Conservation (phyloP, 2,329 filamentous ascomycete genomes). For the Fonsecaea monophora region DNA sequence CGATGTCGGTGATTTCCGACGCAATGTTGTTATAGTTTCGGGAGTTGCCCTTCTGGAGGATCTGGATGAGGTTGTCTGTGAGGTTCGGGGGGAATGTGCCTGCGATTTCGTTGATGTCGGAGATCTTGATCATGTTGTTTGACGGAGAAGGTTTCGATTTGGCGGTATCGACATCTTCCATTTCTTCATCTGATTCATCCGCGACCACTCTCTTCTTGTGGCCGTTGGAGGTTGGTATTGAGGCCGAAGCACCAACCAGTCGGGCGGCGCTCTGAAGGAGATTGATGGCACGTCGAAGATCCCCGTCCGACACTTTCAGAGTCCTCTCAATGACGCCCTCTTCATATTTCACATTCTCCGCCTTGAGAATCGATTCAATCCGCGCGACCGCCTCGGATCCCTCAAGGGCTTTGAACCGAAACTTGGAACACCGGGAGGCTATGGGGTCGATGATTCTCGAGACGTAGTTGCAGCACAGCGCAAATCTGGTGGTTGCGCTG, state of each 20-base stretch:
- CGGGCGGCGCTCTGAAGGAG: slow-evolving; percentile 93
- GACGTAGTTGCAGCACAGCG: slow-evolving; percentile 97
- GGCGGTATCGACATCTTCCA: slow-evolving; percentile 57
- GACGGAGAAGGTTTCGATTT: slow-evolving; percentile 45
- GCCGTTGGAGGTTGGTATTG: slow-evolving; percentile 41
- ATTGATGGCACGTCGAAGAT: slow-evolving; percentile 94
- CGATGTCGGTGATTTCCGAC: slow-evolving; percentile 82
- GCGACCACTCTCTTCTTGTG: slow-evolving; percentile 52
- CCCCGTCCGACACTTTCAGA: slow-evolving; percentile 87
- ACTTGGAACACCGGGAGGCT: slow-evolving; percentile 92
- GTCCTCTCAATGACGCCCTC: slow-evolving; percentile 81
- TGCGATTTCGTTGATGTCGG: slow-evolving; percentile 90
- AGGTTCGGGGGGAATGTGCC: slow-evolving; percentile 84
- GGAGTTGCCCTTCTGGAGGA: slow-evolving; percentile 73
- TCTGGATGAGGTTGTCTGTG: slow-evolving; percentile 68
- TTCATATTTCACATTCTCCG: slow-evolving; percentile 78
- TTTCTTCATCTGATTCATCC: slow-evolving; percentile 65
- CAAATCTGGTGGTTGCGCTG: slow-evolving; percentile 94
- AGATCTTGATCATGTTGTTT: slow-evolving; percentile 68
- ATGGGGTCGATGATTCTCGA: slow-evolving; percentile 97
- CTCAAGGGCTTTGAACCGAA: slow-evolving; percentile 94
- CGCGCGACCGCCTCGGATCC: slow-evolving; percentile 80
- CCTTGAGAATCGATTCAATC: slow-evolving; percentile 79
- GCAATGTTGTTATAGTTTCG: slow-evolving; percentile 75
- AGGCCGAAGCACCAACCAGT: slow-evolving; percentile 72